These are phyloP conservation scores for Jamesozyma hellenica DNA, from an alignment of 805 yeast genomes.

Conservation along the genomic window DNA sequence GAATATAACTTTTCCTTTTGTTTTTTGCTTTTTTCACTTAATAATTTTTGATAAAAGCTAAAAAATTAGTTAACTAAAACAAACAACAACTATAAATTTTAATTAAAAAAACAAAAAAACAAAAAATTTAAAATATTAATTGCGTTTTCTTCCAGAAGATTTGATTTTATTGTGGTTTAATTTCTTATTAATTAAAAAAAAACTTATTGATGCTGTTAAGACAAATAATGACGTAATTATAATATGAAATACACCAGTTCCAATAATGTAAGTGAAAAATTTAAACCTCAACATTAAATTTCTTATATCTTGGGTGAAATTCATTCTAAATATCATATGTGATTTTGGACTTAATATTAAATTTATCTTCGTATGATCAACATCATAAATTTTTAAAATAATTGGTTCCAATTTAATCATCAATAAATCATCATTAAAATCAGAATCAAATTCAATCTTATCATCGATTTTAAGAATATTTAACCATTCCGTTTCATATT, in stretches of 20 bases:
- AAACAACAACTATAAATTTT: too few relatives aligned
- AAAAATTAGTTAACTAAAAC: too few relatives aligned
- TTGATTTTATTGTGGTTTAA: not conserved
- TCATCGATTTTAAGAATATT: conserved; percentile 16
- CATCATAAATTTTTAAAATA: too few relatives aligned
- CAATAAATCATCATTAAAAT: not conserved
- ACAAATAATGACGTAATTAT: conserved; percentile 12
- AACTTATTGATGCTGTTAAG: conserved; percentile 12
- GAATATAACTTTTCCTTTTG: too few relatives aligned
- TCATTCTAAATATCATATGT: conserved; percentile 15
- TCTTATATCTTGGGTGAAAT: conserved; percentile 22
- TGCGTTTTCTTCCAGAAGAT: too few relatives aligned
- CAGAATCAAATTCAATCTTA: conserved; percentile 4
- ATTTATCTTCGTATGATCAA: too few relatives aligned
- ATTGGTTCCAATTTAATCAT: not conserved
- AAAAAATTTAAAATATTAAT: too few relatives aligned
- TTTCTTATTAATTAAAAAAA: conserved; percentile 3
- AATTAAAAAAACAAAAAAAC: too few relatives aligned
- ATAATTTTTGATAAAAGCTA: too few relatives aligned
- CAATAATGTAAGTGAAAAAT: conserved; percentile 17
- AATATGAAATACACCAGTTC: conserved; percentile 14
- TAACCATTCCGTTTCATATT: conserved; percentile 15
- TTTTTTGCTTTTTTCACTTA: too few relatives aligned
- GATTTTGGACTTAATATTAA: conserved; percentile 13
- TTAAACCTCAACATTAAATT: conserved; percentile 23